Conservation (phyloP, 306 rosid species). For the Senna tora region DNA sequence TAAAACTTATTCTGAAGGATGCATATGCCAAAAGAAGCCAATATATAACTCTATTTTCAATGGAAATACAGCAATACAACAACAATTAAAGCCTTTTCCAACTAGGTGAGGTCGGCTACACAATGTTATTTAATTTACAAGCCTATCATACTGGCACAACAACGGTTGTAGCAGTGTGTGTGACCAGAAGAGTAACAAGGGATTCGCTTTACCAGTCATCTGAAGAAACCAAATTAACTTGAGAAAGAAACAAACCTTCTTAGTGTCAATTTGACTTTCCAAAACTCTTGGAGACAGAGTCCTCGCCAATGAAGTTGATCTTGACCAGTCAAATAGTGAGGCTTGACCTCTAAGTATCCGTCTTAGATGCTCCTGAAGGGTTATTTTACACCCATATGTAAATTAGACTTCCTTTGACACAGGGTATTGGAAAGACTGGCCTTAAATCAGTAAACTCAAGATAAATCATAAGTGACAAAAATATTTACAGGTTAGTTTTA, state of each 20-base stretch:
- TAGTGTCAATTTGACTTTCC: conserved; percentile 98
- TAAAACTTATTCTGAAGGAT: conserved; percentile 23
- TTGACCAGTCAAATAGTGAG: conserved; percentile 93
- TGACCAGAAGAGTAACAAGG: conserved; percentile 27
- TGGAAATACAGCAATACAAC: not conserved
- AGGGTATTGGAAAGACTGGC: conserved; percentile 20
- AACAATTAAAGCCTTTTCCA: no score
- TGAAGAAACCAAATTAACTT: conserved; percentile 34
- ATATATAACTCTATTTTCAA: conserved; percentile 13
- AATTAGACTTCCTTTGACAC: conserved; percentile 33
- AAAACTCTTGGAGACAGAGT: conserved; percentile 93
- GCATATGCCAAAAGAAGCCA: conserved; percentile 18
- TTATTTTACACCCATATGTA: conserved; percentile 6
- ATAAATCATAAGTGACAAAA: conserved; percentile 7
- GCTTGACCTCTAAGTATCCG: conserved; percentile 99
- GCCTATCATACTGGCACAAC: conserved; percentile 2
- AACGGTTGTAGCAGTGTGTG: conserved; percentile 5
- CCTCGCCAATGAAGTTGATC: conserved; percentile 91
- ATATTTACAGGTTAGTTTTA: conserved; percentile 17
- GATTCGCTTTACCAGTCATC: conserved; percentile 27
- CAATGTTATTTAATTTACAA: conserved; percentile 12
- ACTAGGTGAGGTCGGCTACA: no score
- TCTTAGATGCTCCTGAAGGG: conserved; percentile 86
- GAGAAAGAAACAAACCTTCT: conserved; percentile 69
- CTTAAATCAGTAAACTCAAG: conserved; percentile 30